Percentiles rank a stretch among this genome's conserved stretches.
phyloP scores from a whole-genome alignment of 1,284 basidiomycete genomes.

The Malassezia obtusa region DNA sequence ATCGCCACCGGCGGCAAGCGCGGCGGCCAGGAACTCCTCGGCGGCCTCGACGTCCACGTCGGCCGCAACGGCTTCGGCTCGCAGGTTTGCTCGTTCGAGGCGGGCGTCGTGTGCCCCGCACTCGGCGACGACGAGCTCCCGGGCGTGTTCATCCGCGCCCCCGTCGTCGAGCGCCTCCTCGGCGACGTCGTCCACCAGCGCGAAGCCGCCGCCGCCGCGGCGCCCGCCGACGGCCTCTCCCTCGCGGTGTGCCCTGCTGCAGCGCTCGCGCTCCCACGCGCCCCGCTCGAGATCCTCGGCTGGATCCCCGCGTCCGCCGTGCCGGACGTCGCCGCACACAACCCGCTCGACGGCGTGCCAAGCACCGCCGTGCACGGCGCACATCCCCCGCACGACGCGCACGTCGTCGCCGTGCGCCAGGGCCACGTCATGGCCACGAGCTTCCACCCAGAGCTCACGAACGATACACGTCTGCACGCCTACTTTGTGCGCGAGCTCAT shows the following conservation, averaged over 20 bases:
- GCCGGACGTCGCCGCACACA: slow-evolving; percentile 23
- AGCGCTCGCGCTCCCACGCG: slow-evolving; percentile 12
- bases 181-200: slow-evolving; percentile 7
- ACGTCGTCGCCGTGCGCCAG: slow-evolving; percentile 78
- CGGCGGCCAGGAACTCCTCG: slow-evolving; percentile 75
- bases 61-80: slow-evolving; percentile 67
- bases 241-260: neutral
- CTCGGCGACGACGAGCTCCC: slow-evolving; percentile 63
- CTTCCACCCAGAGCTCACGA: slow-evolving; percentile 88
- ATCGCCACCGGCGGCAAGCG: slow-evolving; percentile 62
- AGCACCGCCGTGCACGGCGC: neutral
- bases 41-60: slow-evolving; percentile 69
- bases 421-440: slow-evolving; percentile 75
- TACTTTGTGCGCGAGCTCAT: slow-evolving; percentile 57
- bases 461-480: slow-evolving; percentile 77
- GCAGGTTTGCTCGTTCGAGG: slow-evolving; percentile 75
- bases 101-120: slow-evolving; percentile 59
- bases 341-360: neutral
- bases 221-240: slow-evolving; percentile 11
- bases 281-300: slow-evolving; percentile 57
- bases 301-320: slow-evolving; percentile 55
- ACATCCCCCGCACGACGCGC: slow-evolving; percentile 25
- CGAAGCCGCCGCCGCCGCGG: slow-evolving; percentile 8
- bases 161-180: slow-evolving; percentile 53
- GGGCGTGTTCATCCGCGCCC: slow-evolving; percentile 90